Conservation (phyloP, 345 rosid species). For the Aurinia saxatilis region DNA sequence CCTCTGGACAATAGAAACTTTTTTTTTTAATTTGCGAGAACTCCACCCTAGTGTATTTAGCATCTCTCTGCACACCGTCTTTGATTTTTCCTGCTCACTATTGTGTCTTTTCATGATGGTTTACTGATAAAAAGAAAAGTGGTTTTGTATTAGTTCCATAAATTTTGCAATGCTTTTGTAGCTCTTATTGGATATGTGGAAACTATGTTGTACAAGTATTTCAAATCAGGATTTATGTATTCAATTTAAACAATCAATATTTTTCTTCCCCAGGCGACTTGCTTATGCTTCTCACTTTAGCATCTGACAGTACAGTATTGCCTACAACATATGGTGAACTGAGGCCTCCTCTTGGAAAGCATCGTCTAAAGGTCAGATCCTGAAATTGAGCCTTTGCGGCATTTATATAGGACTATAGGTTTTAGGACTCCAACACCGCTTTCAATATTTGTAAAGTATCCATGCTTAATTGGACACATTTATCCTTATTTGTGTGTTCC, state of each 20-base stretch:
- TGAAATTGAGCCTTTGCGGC: neutral
- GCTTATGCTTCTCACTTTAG: constrained; percentile 61
- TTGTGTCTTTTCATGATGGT: neutral
- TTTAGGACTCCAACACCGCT: neutral
- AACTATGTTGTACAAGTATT: neutral
- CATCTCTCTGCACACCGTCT: neutral
- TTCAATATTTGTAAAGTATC: neutral
- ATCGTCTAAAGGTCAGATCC: constrained; percentile 78
- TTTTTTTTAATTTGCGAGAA: neutral
- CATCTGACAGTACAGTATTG: constrained; percentile 72
- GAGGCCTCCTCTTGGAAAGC: constrained; percentile 97
- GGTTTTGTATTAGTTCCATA: neutral
- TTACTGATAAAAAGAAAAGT: neutral
- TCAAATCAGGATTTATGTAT: constrained; percentile 10
- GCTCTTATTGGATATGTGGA: neutral
- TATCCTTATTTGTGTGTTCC: constrained; percentile 19
- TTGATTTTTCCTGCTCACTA: neutral
- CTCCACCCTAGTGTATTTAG: neutral
- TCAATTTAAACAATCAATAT: constrained; percentile 6
- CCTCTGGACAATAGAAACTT: neutral
- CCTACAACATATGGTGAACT: constrained; percentile 92
- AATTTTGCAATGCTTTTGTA: neutral
- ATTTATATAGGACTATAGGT: neutral
- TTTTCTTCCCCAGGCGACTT: constrained; percentile 52
- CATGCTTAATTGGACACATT: neutral